Evolutionary conservation across 2,329 filamentous ascomycete species (phyloP).

Genomic region (Colletotrichum lindemuthianum): DNA sequence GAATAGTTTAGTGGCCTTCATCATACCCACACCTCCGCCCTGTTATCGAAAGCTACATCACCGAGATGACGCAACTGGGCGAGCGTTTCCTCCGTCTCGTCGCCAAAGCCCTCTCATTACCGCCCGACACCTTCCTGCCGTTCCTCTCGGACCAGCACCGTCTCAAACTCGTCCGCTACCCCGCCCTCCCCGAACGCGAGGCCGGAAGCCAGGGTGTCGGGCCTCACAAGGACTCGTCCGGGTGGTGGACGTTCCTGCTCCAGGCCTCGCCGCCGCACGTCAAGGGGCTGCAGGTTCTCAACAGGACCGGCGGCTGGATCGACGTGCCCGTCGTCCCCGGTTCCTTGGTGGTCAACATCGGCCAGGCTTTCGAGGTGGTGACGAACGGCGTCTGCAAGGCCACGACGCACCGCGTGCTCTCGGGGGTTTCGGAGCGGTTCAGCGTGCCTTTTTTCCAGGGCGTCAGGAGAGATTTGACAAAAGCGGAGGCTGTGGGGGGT

Average conservation of each 20-base stretch:
- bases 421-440: constrained; percentile 47
- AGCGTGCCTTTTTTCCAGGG: constrained; percentile 62
- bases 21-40: constrained; percentile 46
- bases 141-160: constrained; percentile 68
- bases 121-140: constrained; percentile 57
- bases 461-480: constrained; percentile 56
- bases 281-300: constrained; percentile 61
- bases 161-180: constrained; percentile 67
- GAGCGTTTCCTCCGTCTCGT: constrained; percentile 66
- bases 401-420: constrained; percentile 58
- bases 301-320: constrained; percentile 59
- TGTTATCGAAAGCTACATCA: constrained; percentile 59
- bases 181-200: constrained; percentile 39
- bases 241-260: constrained; percentile 72
- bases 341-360: constrained; percentile 67
- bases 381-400: constrained; percentile 64
- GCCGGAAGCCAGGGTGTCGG: constrained; percentile 62
- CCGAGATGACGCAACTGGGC: constrained; percentile 60
- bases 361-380: constrained; percentile 67
- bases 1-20: constrained; percentile 52
- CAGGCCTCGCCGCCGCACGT: constrained; percentile 65
- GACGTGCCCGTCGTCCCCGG: constrained; percentile 57
- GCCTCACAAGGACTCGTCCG: constrained; percentile 70
- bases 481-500: constrained; percentile 51
- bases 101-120: constrained; percentile 63